Evolutionary conservation across 768 basidiomycete genomes (phyloP).

Genomic region (Coprinopsis sp.): DNA sequence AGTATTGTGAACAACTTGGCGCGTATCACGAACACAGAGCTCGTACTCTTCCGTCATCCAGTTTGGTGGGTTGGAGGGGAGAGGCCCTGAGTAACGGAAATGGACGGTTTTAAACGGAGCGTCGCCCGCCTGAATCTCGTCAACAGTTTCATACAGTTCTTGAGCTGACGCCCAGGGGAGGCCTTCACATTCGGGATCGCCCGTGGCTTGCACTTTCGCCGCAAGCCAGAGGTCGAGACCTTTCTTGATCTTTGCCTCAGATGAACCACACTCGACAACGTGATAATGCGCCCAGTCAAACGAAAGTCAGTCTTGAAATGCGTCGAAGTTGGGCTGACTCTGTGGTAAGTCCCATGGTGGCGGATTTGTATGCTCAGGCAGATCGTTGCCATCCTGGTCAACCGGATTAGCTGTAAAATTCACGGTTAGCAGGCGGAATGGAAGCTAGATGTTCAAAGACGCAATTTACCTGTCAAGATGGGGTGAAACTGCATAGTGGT

Average conservation of each 20-base stretch:
- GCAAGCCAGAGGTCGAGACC: slow-evolving; percentile 24
- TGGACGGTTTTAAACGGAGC: slow-evolving; percentile 19
- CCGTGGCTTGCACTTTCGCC: slow-evolving; percentile 6
- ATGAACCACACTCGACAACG: slow-evolving; percentile 22
- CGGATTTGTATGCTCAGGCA: too few species aligned
- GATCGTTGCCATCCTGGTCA: too few species aligned
- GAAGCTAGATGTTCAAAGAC: too few species aligned
- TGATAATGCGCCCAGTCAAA: slow-evolving; percentile 27
- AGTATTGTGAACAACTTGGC: slow-evolving; percentile 7
- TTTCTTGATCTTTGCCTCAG: slow-evolving; percentile 14
- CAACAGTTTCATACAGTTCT: slow-evolving; percentile 21
- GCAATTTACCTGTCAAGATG: too few species aligned
- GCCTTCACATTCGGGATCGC: not conserved
- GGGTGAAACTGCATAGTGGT: too few species aligned
- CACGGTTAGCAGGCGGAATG: too few species aligned
- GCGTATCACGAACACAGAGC: slow-evolving; percentile 18
- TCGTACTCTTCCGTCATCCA: slow-evolving; percentile 27
- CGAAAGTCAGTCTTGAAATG: slow-evolving; percentile 19
- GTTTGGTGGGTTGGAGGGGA: slow-evolving; percentile 13
- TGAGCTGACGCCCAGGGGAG: slow-evolving; percentile 18
- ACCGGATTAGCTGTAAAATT: too few species aligned
- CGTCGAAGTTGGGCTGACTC: slow-evolving; percentile 19
- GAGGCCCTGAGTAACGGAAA: slow-evolving; percentile 18
- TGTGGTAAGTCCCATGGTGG: too few species aligned
- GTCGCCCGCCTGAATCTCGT: too few species aligned